Evolutionary conservation across 139 green algal genomes (phyloP).

Genomic region (Trebouxia sp.): DNA sequence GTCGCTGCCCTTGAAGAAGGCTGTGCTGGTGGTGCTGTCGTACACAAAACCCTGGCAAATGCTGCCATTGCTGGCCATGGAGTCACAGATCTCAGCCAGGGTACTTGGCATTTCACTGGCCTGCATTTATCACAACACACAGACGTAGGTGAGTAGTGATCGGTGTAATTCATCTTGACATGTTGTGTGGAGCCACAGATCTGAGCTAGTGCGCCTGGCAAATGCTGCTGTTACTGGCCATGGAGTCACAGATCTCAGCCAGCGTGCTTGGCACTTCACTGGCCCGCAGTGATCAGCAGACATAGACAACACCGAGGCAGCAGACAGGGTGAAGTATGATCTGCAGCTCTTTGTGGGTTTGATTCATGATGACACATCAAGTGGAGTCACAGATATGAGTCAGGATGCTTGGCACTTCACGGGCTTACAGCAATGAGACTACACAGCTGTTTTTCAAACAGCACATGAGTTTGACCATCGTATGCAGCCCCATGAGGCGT

Average conservation of each 20-base stretch:
- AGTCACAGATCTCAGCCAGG: not conserved
- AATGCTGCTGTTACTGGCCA: constrained; percentile 4
- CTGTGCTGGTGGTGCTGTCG: not conserved
- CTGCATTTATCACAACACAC: not conserved
- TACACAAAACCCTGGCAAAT: constrained; percentile 21
- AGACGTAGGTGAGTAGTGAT: no score
- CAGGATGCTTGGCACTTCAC: not conserved
- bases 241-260: not conserved
- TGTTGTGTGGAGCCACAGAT: no score
- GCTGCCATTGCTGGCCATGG: constrained; percentile 10
- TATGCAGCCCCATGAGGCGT: no score
- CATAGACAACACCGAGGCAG: no score
- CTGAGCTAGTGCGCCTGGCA: no score
- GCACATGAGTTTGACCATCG: no score
- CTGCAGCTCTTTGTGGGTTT: no score
- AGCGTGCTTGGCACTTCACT: not conserved
- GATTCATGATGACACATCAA: no score
- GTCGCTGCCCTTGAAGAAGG: constrained; percentile 3
- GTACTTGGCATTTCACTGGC: not conserved
- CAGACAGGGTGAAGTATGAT: no score
- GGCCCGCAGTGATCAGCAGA: not conserved
- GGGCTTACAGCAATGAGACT: no score
- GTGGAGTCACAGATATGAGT: not conserved
- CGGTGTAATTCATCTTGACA: no score
- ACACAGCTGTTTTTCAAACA: no score